Conservation (phyloP, 805 yeast species). For the Candida ulmi region DNA sequence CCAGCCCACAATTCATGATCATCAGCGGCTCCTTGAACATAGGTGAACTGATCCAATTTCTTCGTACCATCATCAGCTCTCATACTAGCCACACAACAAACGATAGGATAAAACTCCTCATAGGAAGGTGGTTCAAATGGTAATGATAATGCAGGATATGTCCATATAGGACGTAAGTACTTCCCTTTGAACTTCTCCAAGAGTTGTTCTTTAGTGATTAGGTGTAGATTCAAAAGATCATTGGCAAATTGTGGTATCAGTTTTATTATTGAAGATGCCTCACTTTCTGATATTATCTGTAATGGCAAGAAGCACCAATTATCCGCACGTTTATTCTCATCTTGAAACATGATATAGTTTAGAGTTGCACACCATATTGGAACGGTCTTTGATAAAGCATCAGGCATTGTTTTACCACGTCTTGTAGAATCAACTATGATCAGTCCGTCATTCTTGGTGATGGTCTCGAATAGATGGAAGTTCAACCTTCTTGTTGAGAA, state of each 20-base stretch:
- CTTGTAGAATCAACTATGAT: conserved; percentile 80
- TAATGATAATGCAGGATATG: conserved; percentile 45
- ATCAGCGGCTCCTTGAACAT: conserved; percentile 93
- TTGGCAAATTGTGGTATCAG: conserved; percentile 44
- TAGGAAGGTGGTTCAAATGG: conserved; percentile 28
- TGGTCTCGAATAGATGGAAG: conserved; percentile 55
- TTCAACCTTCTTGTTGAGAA: conserved; percentile 72
- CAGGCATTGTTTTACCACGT: conserved; percentile 81
- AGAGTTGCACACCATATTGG: conserved; percentile 91
- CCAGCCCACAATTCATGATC: conserved; percentile 87
- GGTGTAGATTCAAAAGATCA: conserved; percentile 34
- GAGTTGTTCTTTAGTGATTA: conserved; percentile 32
- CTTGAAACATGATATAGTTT: conserved; percentile 44
- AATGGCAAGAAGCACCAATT: conserved; percentile 45
- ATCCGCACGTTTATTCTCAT: conserved; percentile 13
- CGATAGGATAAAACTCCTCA: conserved; percentile 34
- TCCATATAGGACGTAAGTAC: conserved; percentile 66
- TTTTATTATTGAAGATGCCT: conserved; percentile 42
- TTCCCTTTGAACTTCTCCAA: conserved; percentile 29
- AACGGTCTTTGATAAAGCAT: conserved; percentile 77
- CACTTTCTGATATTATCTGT: conserved; percentile 51
- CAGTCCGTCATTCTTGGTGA: conserved; percentile 39
- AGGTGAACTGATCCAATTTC: conserved; percentile 42
- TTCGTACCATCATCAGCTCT: conserved; percentile 55
- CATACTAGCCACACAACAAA: conserved; percentile 58